phyloP scores from a whole-genome alignment of 225 moss, liverwort and hornwort genomes.

The Sphagnum contortum region DNA sequence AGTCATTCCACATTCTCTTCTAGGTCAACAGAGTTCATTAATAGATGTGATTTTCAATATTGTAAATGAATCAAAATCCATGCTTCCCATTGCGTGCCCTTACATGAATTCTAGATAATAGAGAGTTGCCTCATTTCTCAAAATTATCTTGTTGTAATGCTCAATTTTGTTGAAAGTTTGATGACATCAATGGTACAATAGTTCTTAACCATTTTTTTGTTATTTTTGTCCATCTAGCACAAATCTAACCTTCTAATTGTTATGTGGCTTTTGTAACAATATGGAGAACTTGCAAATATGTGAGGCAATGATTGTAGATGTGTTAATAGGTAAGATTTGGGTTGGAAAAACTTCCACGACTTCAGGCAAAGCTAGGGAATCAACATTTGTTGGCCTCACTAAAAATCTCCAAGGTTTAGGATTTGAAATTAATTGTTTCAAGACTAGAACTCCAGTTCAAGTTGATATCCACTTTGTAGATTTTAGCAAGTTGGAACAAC shows the following conservation, averaged over 20 bases:
- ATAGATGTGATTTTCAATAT: too few species aligned
- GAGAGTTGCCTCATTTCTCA: conserved; percentile 38
- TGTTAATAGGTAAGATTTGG: conserved; percentile 82
- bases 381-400: conserved; percentile 75
- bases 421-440: conserved; percentile 79
- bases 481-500: conserved; percentile 60
- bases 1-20: too few species aligned
- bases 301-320: conserved; percentile 84
- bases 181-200: too few species aligned
- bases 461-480: conserved; percentile 78
- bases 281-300: conserved; percentile 64
- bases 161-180: too few species aligned
- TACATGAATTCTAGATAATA: conserved; percentile 19
- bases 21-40: too few species aligned
- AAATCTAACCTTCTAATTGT: not conserved
- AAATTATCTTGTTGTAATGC: too few species aligned
- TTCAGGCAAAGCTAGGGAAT: conserved; percentile 87
- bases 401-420: conserved; percentile 67
- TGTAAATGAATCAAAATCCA: too few species aligned
- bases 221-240: too few species aligned
- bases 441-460: conserved; percentile 86
- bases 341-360: conserved; percentile 82
- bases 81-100: too few species aligned
- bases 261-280: conserved; percentile 23
- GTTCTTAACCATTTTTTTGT: too few species aligned